A percentile compares a stretch with the other conserved stretches of the same genome.
phyloP scores from a whole-genome alignment of 2,329 filamentous ascomycete species.

The Aspergillus nomiae region DNA sequence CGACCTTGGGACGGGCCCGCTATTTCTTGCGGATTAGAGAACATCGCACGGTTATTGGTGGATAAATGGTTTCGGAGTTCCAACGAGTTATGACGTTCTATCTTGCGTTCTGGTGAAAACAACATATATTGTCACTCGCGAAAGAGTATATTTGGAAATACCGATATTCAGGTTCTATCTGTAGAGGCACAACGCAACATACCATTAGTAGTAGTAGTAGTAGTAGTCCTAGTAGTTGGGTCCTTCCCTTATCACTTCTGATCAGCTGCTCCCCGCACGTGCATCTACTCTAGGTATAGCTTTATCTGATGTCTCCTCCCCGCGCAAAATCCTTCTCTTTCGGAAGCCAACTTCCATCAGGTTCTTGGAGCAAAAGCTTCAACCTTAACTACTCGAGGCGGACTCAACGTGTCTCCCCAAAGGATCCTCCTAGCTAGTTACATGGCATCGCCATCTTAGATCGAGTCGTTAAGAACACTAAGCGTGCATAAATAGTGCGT shows the following conservation, averaged over 20 bases:
- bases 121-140: neutral
- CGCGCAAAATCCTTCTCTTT: conserved; percentile 4
- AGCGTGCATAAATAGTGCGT: neutral
- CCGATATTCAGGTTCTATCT: neutral
- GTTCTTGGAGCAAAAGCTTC: neutral
- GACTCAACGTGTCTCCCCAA: neutral
- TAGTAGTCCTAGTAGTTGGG: too few species aligned
- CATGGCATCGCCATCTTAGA: neutral
- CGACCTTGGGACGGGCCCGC: conserved; percentile 14
- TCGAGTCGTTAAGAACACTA: neutral
- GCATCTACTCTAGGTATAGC: neutral
- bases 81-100: neutral
- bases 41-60: conserved; percentile 25
- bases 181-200: too few species aligned
- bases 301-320: neutral
- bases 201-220: too few species aligned
- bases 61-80: conserved; percentile 13
- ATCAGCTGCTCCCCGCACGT: conserved; percentile 2
- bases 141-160: neutral
- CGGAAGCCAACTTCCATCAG: conserved; percentile 6
- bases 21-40: conserved; percentile 4
- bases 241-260: neutral
- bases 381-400: neutral
- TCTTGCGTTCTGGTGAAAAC: neutral
- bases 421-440: neutral